A percentile compares a stretch with the other conserved stretches of the same genome.
These are phyloP conservation scores for Sordaria brevicollis DNA, from an alignment of 495 filamentous ascomycete genomes.

Conservation along the genomic window DNA sequence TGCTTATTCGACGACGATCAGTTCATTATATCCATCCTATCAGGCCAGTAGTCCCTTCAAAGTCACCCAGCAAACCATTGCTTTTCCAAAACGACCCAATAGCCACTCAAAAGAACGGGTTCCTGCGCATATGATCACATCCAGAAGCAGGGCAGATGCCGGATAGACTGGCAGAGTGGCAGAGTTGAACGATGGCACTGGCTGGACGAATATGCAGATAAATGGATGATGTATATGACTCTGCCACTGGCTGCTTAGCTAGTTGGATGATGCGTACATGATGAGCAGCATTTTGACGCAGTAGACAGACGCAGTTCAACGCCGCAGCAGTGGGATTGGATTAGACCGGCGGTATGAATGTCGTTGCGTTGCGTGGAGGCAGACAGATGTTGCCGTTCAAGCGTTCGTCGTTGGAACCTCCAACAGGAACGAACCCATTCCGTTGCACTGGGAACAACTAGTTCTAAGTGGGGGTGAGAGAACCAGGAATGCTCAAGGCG, in stretches of 20 bases:
- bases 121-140: slow-evolving; percentile 21
- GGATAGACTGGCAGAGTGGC: no score
- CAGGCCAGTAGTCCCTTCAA: not conserved
- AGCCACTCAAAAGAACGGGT: slow-evolving; percentile 19
- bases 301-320: not conserved
- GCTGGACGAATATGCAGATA: no score
- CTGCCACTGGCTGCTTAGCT: not conserved
- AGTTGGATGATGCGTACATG: not conserved
- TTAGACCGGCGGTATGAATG: not conserved
- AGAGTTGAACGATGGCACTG: no score
- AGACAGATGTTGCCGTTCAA: not conserved
- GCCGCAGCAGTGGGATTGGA: no score
- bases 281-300: not conserved
- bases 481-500: not conserved
- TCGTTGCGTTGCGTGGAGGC: not conserved
- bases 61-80: not conserved
- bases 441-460: not conserved
- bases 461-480: not conserved
- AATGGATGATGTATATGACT: slow-evolving; percentile 9
- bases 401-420: not conserved
- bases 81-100: not conserved
- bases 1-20: not conserved
- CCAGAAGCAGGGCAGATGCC: not conserved
- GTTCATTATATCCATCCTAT: no score
- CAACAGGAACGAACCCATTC: not conserved